These are phyloP conservation scores for Ogataea siamensis DNA, from an alignment of 805 yeast species.

Conservation along the genomic window DNA sequence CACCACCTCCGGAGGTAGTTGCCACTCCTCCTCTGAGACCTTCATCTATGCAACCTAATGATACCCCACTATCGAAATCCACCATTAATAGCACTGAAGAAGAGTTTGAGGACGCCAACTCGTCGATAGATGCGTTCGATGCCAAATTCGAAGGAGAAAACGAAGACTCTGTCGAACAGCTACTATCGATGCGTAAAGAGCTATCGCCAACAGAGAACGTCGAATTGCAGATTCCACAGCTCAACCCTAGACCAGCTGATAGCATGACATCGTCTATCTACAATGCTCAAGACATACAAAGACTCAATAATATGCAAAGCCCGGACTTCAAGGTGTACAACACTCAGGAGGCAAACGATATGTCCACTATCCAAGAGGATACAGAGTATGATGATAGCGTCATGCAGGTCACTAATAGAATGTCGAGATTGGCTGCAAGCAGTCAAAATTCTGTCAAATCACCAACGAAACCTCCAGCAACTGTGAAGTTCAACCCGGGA, in stretches of 20 bases:
- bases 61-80: slow-evolving; percentile 8
- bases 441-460: slow-evolving; percentile 6
- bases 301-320: slow-evolving; percentile 33
- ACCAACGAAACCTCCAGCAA: neutral
- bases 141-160: slow-evolving; percentile 18
- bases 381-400: slow-evolving; percentile 29
- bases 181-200: slow-evolving; percentile 29
- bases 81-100: slow-evolving; percentile 9
- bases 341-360: slow-evolving; percentile 22
- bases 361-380: slow-evolving; percentile 37
- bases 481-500: slow-evolving; percentile 48
- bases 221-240: slow-evolving; percentile 13
- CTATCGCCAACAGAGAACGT: slow-evolving; percentile 20
- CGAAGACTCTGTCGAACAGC: slow-evolving; percentile 28
- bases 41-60: neutral
- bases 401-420: slow-evolving; percentile 13
- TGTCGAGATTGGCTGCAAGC: slow-evolving; percentile 17
- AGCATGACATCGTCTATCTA: slow-evolving; percentile 17
- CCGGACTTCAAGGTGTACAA: slow-evolving; percentile 33
- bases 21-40: neutral
- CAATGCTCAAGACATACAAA: slow-evolving; percentile 20
- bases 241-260: slow-evolving; percentile 7
- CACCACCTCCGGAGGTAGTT: neutral
- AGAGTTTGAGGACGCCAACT: slow-evolving; percentile 22
- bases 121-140: slow-evolving; percentile 29